Base-by-base conservation (phyloP, 306 rosid genomes). In the Rosa persica region DNA sequence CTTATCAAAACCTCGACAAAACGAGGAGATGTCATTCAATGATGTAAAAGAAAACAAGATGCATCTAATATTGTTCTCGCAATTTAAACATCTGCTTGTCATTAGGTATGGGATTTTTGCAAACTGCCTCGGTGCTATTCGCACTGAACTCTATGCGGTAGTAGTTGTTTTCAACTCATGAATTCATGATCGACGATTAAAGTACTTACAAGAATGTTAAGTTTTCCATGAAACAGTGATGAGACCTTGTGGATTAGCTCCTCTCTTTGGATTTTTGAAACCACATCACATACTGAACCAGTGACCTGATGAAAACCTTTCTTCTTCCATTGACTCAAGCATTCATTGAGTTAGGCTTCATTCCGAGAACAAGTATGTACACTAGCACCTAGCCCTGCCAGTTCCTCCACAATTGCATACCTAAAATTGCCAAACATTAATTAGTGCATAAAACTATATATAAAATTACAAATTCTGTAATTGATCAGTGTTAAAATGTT, bases 341-440 rank as follows among this genome's bases (percentile, higher is more conserved):
- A 80, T n/a, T 76, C 76, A 40, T 62, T 76, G 25, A 81, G 80
- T 2, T 70, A 22, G 22, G 44, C 25, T 70, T 76, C 72, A 0
- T 72, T 72, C 15, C 84, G 30, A 4, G 73, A 12, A 25, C 84
- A 80, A 6, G 84, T 76, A 54, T 76, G 78, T 15, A 83, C 55
- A 12, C 5, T 70, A 19, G 84, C 84, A 36, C 81, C 84, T 8
- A 83, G 11, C 17, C 72, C 81, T 0, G 81, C 79, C 76, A 83
- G 38, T 80, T 80, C 87, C 65, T 80, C 84, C 72, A 80, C 87
- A n/a, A 80, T 27, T 11, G 83, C 86, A 22, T 70, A 23, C 70
- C 86, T 83, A 54, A 27, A 13, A 48, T 4, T 48, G 4, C 17
- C 52, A 47, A 10, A 47, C 15, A 13, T 10, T 10, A 0, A 47